These are phyloP conservation scores for Testicularia cyperi DNA, from an alignment of 1,284 basidiomycete genomes.

Conservation along the genomic window DNA sequence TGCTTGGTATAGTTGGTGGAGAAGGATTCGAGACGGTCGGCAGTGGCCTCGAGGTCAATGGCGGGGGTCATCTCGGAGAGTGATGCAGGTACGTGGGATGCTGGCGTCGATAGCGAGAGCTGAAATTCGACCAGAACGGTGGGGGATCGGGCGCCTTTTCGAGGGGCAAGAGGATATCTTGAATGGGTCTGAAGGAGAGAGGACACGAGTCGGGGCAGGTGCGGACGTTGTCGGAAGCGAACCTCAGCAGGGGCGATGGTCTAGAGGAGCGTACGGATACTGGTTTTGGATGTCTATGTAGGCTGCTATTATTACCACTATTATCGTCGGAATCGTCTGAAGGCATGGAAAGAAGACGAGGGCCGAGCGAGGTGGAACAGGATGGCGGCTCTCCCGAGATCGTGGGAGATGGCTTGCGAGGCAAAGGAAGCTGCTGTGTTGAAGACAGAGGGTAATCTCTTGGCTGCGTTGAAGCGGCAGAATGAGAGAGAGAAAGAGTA, in stretches of 20 bases:
- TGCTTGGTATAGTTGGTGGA: constrained; percentile 8
- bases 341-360: constrained; percentile 41
- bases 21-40: constrained; percentile 31
- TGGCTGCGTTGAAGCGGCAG: too few species aligned
- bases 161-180: constrained; percentile 31
- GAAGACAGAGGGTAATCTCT: too few species aligned
- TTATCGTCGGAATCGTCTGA: constrained; percentile 50
- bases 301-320: constrained; percentile 41
- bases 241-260: too few species aligned
- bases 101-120: too few species aligned
- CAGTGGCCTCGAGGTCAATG: constrained; percentile 34
- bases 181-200: constrained; percentile 13
- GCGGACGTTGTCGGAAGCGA: too few species aligned
- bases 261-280: too few species aligned
- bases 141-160: constrained; percentile 43
- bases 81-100: constrained; percentile 45
- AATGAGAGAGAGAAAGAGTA: too few species aligned
- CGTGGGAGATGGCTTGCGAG: constrained; percentile 29
- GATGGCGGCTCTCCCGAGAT: too few species aligned
- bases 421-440: constrained; percentile 11
- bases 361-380: constrained; percentile 27
- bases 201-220: constrained; percentile 1
- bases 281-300: constrained; percentile 2
- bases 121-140: too few species aligned
- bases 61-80: constrained; percentile 43